Conservation (phyloP, 495 filamentous ascomycete species). For the Evansstolkia leycettana region DNA sequence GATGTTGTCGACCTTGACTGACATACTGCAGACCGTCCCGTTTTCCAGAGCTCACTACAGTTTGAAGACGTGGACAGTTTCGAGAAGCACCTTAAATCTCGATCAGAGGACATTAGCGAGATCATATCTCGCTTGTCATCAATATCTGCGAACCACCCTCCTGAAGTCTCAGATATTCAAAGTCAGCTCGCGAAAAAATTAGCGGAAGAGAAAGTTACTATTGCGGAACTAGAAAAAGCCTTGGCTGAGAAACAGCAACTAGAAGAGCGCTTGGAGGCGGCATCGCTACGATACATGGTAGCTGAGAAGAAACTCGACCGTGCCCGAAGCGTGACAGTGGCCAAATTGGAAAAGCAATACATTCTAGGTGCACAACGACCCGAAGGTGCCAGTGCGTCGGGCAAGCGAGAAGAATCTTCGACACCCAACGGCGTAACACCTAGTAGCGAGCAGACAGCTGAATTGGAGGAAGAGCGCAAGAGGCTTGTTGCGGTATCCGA, state of each 20-base stretch:
- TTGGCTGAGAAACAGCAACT: conserved; percentile 71
- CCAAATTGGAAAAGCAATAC: conserved; percentile 84
- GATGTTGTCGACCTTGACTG: neutral
- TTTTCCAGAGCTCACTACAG: conserved; percentile 22
- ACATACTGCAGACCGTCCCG: conserved; percentile 7
- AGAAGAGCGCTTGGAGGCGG: conserved; percentile 69
- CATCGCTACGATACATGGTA: conserved; percentile 81
- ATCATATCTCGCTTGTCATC: conserved; percentile 44
- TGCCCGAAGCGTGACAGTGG: conserved; percentile 73
- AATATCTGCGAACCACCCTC: conserved; percentile 30
- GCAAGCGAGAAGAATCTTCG: conserved; percentile 39
- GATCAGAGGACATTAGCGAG: conserved; percentile 48
- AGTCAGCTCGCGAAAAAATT: conserved; percentile 59
- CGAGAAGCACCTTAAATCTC: conserved; percentile 56
- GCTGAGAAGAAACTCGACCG: conserved; percentile 91
- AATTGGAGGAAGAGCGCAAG: conserved; percentile 56
- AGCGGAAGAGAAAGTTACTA: conserved; percentile 67
- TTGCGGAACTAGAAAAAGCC: conserved; percentile 62
- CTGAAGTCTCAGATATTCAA: conserved; percentile 62
- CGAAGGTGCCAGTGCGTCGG: conserved; percentile 36
- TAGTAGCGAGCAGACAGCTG: conserved; percentile 36
- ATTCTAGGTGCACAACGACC: conserved; percentile 49
- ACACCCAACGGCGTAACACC: conserved; percentile 44
- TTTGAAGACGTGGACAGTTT: conserved; percentile 45
- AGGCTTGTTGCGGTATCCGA: conserved; percentile 60